Conservation (phyloP, 805 yeast genomes). For the Suhomyces xylopsoci region DNA sequence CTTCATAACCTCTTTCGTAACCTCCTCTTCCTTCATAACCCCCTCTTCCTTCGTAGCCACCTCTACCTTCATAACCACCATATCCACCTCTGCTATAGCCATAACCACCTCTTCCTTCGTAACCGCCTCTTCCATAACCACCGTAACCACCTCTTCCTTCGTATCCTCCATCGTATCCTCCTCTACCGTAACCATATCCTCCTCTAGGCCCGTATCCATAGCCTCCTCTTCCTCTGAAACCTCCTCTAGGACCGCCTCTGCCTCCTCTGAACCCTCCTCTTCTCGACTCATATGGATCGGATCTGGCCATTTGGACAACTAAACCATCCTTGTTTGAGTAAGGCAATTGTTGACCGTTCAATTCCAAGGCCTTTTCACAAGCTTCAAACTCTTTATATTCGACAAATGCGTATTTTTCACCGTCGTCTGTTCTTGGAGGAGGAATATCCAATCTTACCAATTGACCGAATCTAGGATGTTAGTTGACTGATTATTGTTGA, state of each 20-base stretch:
- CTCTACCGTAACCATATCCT: constrained; percentile 19
- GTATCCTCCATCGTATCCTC: constrained; percentile 13
- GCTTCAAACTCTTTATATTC: constrained; percentile 52
- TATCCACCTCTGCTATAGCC: constrained; percentile 20
- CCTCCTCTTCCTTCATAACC: constrained; percentile 10
- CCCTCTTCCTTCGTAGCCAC: constrained; percentile 12
- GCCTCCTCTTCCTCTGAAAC: constrained; percentile 21
- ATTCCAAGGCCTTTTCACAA: constrained; percentile 51
- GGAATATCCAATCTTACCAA: constrained; percentile 59
- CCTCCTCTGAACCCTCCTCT: constrained; percentile 27
- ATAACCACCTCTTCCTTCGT: constrained; percentile 9
- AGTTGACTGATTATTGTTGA: constrained; percentile 4
- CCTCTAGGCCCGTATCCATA: constrained; percentile 20
- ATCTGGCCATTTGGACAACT: constrained; percentile 54
- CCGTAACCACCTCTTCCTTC: constrained; percentile 18
- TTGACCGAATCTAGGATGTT: constrained; percentile 47
- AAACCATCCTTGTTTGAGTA: constrained; percentile 41
- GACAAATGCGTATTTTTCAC: constrained; percentile 62
- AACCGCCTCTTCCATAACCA: constrained; percentile 11
- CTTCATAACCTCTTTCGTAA: constrained; percentile 9
- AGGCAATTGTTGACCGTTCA: constrained; percentile 45
- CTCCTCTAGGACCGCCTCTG: constrained; percentile 16
- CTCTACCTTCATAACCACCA: constrained; percentile 13
- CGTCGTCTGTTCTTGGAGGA: constrained; percentile 59
- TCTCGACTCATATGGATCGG: constrained; percentile 48